Evolutionary conservation across 768 basidiomycete species (phyloP), one percentile per base, ranked within the genome.

Genomic region (Lactifluus piperatus): DNA sequence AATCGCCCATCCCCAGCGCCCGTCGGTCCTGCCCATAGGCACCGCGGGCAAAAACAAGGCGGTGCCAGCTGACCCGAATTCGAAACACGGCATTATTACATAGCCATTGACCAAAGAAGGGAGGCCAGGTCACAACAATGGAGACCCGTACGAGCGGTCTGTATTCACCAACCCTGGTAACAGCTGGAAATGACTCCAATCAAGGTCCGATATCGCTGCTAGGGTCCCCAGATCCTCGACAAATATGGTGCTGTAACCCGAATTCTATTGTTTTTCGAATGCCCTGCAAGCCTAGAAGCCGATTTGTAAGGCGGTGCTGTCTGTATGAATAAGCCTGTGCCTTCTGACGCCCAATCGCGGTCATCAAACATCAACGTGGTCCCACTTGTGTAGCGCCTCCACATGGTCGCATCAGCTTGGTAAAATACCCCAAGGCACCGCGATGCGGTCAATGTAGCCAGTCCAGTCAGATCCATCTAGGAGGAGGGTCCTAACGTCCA

Each of bases 21-120:
- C 54, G 26, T 24, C 10, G 14, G 22, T 43, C 29, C 20, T 39
- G 41, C 14, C 30, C 30, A 14, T 16, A n/a, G 27, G 11, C 41
- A 45, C 41, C 30, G 41, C 32, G 56, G 49, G 29, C 22, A 44
- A 41, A 10, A 20, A 18, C 9, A n/a, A 44, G 22, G 43, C 20
- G 5, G 43, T 24, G 13, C 43, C 11, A 44, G 14, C 43, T 51
- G 18, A 27, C 7, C 39, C 22, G 30, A 46, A 36, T 47, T 18
- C 44, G 11, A 52, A 44, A 47, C 54, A 56, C 50, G 30, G 59
- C 59, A 36, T 60, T 36, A 50, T 54, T 48, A 37, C 43, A 45
- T n/a, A 49, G 18, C 22, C 13, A 18, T 8, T n/a, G 39, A n/a
- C 45, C 34, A 37, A 55, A 20, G 30, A 47, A 41, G 18, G 14